Conservation (phyloP, 2,329 filamentous ascomycete species). For the Fusarium torreyae region DNA sequence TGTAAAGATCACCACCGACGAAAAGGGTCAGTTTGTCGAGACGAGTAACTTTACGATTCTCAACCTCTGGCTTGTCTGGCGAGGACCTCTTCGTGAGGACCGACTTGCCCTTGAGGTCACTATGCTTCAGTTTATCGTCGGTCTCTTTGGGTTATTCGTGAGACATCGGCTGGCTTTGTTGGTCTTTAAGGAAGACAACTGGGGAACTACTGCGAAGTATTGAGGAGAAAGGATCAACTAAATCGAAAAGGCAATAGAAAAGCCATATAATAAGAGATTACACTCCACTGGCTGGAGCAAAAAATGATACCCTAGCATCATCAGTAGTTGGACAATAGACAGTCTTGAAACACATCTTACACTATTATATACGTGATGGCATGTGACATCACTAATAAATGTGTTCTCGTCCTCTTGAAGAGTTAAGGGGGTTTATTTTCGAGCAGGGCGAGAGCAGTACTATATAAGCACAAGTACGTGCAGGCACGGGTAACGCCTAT, state of each 20-base stretch:
- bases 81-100: conserved; percentile 91
- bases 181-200: conserved; percentile 93
- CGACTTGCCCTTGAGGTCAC: conserved; percentile 84
- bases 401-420: no score
- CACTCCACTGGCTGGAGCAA: conserved; percentile 11
- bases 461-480: conserved; percentile 34
- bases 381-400: no score
- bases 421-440: conserved; percentile 29
- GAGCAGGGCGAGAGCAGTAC: conserved; percentile 35
- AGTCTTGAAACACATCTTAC: not conserved
- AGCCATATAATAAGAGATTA: not conserved
- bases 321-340: no score
- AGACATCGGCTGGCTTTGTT: conserved; percentile 88
- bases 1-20: conserved; percentile 76
- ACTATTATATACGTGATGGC: no score
- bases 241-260: not conserved
- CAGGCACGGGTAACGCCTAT: conserved; percentile 36
- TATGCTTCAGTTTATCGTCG: conserved; percentile 81
- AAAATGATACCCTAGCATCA: conserved; percentile 32
- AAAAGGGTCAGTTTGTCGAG: conserved; percentile 79
- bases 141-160: conserved; percentile 86
- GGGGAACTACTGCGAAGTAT: conserved; percentile 58
- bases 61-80: conserved; percentile 97
- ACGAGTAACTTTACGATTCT: conserved; percentile 93
- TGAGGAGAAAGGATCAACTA: conserved; percentile 18